Conservation (phyloP, 139 green algal genomes). For the Desmodesmus armatus region DNA sequence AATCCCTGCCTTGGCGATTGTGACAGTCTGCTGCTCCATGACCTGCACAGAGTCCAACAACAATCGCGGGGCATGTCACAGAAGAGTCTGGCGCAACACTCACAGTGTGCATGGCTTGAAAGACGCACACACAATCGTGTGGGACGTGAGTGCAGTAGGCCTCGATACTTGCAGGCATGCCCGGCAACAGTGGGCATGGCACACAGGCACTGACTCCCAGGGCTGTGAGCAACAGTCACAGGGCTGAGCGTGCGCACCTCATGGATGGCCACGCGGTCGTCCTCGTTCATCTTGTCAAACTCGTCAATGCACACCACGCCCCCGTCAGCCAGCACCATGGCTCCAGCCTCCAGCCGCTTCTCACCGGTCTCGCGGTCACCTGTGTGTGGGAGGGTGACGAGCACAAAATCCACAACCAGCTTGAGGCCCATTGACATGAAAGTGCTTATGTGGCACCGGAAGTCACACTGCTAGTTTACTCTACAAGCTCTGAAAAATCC, state of each 20-base stretch:
- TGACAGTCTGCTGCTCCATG: constrained; percentile 98
- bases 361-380: constrained; percentile 80
- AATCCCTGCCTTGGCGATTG: constrained; percentile 99
- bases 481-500: too few species aligned
- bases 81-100: too few species aligned
- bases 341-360: constrained; percentile 95
- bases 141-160: too few species aligned
- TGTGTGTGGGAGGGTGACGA: not conserved
- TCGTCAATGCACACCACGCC: constrained; percentile 99
- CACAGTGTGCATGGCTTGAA: too few species aligned
- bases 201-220: too few species aligned
- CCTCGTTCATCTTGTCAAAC: constrained; percentile 99
- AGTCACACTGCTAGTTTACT: too few species aligned
- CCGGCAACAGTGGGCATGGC: too few species aligned
- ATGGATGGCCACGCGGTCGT: constrained; percentile 98
- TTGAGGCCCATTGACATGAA: not conserved
- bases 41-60: constrained; percentile 65
- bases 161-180: too few species aligned
- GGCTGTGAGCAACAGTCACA: too few species aligned
- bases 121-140: too few species aligned
- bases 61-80: not conserved
- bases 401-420: not conserved
- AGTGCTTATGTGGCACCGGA: too few species aligned
- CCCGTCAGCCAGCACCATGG: constrained; percentile 98
- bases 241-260: too few species aligned